Evolutionary conservation across 2,329 filamentous ascomycete genomes (phyloP).

Genomic region (Cladosporium cucumerinum): DNA sequence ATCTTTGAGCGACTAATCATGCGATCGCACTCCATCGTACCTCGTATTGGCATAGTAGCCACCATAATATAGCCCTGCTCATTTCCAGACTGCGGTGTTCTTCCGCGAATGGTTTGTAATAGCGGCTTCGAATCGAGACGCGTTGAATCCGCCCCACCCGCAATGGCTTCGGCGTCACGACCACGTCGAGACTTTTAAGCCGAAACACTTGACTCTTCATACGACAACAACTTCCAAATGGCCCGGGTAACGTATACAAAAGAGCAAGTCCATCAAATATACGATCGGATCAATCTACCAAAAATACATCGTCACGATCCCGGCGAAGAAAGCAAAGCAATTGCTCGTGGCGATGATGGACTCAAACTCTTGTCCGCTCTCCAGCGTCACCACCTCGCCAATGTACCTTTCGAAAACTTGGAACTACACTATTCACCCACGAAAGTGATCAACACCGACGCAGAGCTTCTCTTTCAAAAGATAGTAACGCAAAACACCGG

Average conservation of each 20-base stretch:
- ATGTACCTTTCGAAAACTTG: slow-evolving; percentile 57
- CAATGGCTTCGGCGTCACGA: neutral
- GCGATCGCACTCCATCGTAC: neutral
- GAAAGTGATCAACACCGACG: slow-evolving; percentile 48
- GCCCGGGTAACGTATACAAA: slow-evolving; percentile 20
- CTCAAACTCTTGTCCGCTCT: slow-evolving; percentile 26
- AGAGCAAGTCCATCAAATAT: slow-evolving; percentile 24
- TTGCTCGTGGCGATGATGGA: slow-evolving; percentile 19
- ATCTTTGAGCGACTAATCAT: neutral
- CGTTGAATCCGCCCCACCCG: neutral
- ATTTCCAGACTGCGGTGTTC: neutral
- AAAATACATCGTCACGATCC: slow-evolving; percentile 21
- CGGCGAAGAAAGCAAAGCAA: slow-evolving; percentile 18
- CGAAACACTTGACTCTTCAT: neutral
- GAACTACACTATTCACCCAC: slow-evolving; percentile 53
- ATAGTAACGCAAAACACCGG: slow-evolving; percentile 42
- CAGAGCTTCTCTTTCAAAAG: slow-evolving; percentile 51
- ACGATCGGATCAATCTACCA: slow-evolving; percentile 27
- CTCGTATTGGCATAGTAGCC: neutral
- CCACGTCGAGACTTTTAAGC: neutral
- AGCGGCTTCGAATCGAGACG: neutral
- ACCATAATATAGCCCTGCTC: neutral
- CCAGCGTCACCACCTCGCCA: slow-evolving; percentile 34
- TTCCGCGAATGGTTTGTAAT: neutral
- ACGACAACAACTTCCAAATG: neutral